Conservation (phyloP, 2,329 filamentous ascomycete genomes). For the Ambrosiella beaveri region DNA sequence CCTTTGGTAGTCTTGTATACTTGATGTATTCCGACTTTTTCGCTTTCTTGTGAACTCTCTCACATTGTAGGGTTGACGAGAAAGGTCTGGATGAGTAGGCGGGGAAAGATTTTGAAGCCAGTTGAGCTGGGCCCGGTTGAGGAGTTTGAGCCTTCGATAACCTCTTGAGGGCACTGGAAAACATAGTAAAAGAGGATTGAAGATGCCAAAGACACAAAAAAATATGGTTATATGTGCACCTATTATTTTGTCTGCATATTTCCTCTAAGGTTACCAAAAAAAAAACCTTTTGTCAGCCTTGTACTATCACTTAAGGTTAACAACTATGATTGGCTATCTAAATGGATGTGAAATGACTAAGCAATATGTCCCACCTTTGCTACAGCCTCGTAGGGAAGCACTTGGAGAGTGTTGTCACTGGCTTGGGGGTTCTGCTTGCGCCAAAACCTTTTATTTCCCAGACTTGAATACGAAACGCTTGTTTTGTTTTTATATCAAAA, state of each 20-base stretch:
- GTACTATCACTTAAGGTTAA: slow-evolving; percentile 15
- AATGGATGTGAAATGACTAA: not conserved
- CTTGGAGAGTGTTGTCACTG: slow-evolving; percentile 1
- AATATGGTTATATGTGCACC: no score
- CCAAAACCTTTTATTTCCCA: not conserved
- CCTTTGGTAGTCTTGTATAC: slow-evolving; percentile 3
- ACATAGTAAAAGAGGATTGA: slow-evolving; percentile 2
- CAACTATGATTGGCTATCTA: slow-evolving; percentile 19
- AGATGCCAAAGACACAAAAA: no score
- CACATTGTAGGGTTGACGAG: not conserved
- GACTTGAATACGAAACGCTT: no score
- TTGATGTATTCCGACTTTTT: not conserved
- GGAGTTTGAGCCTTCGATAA: not conserved
- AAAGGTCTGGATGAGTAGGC: not conserved
- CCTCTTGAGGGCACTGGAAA: slow-evolving; percentile 3
- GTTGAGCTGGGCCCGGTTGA: not conserved
- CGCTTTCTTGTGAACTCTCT: not conserved
- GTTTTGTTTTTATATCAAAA: no score
- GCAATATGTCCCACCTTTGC: not conserved
- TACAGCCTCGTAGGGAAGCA: not conserved
- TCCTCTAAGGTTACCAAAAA: not conserved
- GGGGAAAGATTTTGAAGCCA: not conserved
- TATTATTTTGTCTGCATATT: not conserved
- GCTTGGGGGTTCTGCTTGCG: not conserved
- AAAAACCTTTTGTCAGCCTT: slow-evolving; percentile 8